phyloP scores from a whole-genome alignment of 495 filamentous ascomycete genomes.

The Aspergillus leporis region DNA sequence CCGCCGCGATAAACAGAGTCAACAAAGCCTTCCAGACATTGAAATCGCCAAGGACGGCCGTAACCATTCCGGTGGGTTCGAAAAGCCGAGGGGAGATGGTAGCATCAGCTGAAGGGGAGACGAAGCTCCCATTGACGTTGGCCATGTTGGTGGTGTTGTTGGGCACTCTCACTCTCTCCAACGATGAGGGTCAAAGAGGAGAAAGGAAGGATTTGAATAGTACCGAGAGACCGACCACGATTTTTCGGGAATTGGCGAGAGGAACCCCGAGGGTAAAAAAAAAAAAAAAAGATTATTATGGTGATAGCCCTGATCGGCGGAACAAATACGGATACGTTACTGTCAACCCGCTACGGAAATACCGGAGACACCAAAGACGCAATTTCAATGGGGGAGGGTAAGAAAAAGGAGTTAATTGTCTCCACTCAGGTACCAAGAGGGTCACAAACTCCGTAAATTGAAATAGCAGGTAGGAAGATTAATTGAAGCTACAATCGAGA shows the following conservation, averaged over 20 bases:
- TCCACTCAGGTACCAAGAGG: neutral
- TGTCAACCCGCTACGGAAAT: neutral
- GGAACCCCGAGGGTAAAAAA: neutral
- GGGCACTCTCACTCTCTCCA: constrained; percentile 10
- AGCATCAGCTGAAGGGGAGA: constrained; percentile 74
- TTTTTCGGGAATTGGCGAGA: constrained; percentile 2
- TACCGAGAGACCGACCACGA: neutral
- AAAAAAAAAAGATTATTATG: constrained; percentile 2
- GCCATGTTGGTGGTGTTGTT: constrained; percentile 49
- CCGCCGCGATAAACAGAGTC: constrained; percentile 65
- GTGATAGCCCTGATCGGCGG: neutral
- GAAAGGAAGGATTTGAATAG: constrained; percentile 21
- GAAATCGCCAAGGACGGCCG: constrained; percentile 52
- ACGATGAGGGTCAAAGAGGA: constrained; percentile 17
- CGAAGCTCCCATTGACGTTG: constrained; percentile 67
- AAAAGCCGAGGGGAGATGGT: constrained; percentile 50
- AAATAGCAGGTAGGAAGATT: neutral
- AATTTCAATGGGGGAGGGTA: neutral
- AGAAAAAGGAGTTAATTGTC: neutral
- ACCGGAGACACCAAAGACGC: neutral
- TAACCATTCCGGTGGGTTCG: constrained; percentile 41
- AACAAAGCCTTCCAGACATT: constrained; percentile 63
- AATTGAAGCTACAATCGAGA: neutral
- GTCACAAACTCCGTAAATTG: neutral
- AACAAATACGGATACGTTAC: neutral